Percentiles rank a stretch among this genome's conserved stretches.
Evolutionary conservation across 2,329 filamentous ascomycete species (phyloP).

Genomic region (Colletotrichum sp.): DNA sequence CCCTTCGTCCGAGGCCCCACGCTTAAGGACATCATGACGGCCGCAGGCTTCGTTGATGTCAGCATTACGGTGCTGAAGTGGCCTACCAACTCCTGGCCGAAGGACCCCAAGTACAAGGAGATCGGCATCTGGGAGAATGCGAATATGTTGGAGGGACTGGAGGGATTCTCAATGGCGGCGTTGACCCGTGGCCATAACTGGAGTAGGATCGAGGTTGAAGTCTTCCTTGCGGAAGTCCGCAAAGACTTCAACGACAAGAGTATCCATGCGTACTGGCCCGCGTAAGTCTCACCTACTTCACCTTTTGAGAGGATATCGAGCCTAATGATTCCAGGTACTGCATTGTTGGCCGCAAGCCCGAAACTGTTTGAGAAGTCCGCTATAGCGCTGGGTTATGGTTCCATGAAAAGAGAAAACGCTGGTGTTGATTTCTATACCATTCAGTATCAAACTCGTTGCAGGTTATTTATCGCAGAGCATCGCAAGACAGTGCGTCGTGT

Average conservation of each 20-base stretch:
- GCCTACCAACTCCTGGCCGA: slow-evolving; percentile 57
- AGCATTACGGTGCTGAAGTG: slow-evolving; percentile 50
- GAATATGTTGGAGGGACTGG: neutral
- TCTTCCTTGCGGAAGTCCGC: slow-evolving; percentile 24
- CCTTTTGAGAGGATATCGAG: neutral
- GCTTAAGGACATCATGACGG: slow-evolving; percentile 36
- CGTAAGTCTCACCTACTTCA: neutral
- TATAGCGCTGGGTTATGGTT: neutral
- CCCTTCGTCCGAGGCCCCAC: slow-evolving; percentile 43
- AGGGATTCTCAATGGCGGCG: neutral
- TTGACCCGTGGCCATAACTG: slow-evolving; percentile 20
- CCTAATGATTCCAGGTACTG: neutral
- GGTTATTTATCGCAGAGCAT: fast-evolving
- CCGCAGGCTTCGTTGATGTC: slow-evolving; percentile 55
- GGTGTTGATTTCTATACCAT: neutral
- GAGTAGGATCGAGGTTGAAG: slow-evolving; percentile 23
- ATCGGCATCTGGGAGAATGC: slow-evolving; percentile 38
- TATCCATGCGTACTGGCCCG: slow-evolving; percentile 26
- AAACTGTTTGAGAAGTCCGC: neutral
- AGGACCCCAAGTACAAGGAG: slow-evolving; percentile 54
- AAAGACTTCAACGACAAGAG: slow-evolving; percentile 24
- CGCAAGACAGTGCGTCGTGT: fast-evolving
- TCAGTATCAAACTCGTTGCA: neutral
- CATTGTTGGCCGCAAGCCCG: neutral
- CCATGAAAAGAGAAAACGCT: neutral